Evolutionary conservation across 352 stramenopile species (phyloP).

Genomic region (Globisporangium viniferum): DNA sequence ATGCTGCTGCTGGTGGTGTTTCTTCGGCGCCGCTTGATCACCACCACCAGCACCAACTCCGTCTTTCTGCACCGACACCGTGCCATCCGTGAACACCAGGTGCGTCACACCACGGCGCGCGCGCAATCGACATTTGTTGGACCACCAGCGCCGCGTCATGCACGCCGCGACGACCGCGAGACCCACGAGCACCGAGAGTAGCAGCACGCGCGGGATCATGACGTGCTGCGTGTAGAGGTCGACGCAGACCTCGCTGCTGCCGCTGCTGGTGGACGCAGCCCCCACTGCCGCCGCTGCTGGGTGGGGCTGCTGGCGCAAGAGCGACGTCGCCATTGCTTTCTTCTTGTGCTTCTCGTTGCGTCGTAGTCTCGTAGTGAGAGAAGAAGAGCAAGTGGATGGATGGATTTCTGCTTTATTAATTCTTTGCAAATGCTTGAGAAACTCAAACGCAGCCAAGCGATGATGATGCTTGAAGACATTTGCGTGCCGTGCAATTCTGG

Average conservation of each 20-base stretch:
- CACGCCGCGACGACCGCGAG: conserved; percentile 16
- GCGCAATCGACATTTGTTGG: conserved; percentile 5
- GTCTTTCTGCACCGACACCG: neutral
- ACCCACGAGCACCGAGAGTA: conserved; percentile 27
- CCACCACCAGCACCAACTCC: neutral
- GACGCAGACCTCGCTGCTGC: neutral
- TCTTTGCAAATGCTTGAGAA: too few species aligned
- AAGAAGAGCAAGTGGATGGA: too few species aligned
- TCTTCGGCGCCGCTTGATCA: conserved; percentile 10
- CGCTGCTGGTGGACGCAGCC: neutral
- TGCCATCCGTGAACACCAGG: conserved; percentile 19
- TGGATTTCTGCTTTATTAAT: too few species aligned
- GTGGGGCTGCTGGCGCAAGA: neutral
- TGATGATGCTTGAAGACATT: too few species aligned
- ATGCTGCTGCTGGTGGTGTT: neutral
- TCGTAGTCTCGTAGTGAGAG: too few species aligned
- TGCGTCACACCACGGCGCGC: conserved; percentile 19
- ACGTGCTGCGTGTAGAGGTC: conserved; percentile 43
- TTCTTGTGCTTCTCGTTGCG: too few species aligned
- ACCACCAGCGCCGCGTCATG: conserved; percentile 10
- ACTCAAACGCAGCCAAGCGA: too few species aligned
- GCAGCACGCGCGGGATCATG: conserved; percentile 37
- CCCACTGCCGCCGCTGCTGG: too few species aligned
- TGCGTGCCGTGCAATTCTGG: too few species aligned
- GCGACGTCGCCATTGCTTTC: neutral